Evolutionary conservation across 2,329 filamentous ascomycete genomes (phyloP).

Genomic region (Alternaria angustiovoidea): DNA sequence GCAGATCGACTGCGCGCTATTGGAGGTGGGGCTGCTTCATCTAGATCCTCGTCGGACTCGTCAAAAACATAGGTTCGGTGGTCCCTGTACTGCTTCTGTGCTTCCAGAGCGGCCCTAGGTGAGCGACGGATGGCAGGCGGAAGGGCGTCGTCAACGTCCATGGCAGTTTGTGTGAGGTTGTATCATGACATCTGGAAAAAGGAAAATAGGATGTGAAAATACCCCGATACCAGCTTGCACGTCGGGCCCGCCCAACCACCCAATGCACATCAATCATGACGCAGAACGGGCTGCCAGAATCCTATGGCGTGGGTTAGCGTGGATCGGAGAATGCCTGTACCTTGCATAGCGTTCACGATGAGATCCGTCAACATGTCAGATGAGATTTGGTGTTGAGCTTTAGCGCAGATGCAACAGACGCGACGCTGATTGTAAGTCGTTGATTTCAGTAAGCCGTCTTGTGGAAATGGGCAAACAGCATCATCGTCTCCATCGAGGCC

Average conservation of each 20-base stretch:
- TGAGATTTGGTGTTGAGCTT: constrained; percentile 2
- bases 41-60: constrained; percentile 20
- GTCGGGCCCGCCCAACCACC: constrained; percentile 8
- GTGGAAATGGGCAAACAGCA: neutral
- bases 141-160: constrained; percentile 27
- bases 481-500: neutral
- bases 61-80: constrained; percentile 19
- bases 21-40: constrained; percentile 30
- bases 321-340: constrained; percentile 13
- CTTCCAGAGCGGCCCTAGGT: constrained; percentile 27
- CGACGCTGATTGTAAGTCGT: neutral
- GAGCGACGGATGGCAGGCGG: constrained; percentile 31
- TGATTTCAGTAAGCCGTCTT: neutral
- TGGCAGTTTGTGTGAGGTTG: constrained; percentile 18
- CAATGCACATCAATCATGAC: constrained; percentile 14
- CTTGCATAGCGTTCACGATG: constrained; percentile 12
- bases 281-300: constrained; percentile 15
- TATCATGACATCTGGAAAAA: constrained; percentile 8
- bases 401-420: neutral
- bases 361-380: constrained; percentile 1
- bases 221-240: constrained; percentile 8
- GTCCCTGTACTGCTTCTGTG: constrained; percentile 18
- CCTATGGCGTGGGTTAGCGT: constrained; percentile 14
- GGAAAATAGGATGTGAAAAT: constrained; percentile 6
- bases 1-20: constrained; percentile 25